Conservation (phyloP, 768 basidiomycete genomes). For the Royoungia palumana region DNA sequence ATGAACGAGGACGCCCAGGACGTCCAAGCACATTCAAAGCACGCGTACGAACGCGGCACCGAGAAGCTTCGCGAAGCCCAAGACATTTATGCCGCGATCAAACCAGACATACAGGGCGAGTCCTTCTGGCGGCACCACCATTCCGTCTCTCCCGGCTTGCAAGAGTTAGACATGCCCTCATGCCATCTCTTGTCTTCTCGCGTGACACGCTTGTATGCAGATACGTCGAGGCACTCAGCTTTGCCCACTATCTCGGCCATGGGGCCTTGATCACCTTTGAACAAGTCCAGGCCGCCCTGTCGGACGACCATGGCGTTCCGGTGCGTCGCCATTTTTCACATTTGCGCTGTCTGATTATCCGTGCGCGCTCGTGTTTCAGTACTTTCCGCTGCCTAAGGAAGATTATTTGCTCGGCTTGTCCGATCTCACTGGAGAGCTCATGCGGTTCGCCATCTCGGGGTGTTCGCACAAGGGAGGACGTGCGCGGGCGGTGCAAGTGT, state of each 20-base stretch:
- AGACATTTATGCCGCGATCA: conserved; percentile 57
- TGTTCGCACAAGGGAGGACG: conserved; percentile 66
- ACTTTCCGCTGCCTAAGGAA: conserved; percentile 67
- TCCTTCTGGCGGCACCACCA: conserved; percentile 77
- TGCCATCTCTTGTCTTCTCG: neutral
- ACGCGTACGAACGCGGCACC: conserved; percentile 50
- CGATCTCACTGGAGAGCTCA: conserved; percentile 94
- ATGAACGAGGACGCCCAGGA: conserved; percentile 40
- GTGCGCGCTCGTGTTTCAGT: conserved; percentile 42
- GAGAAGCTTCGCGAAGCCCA: conserved; percentile 68
- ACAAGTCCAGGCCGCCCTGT: conserved; percentile 64
- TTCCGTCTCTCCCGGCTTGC: conserved; percentile 75
- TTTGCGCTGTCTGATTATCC: conserved; percentile 4
- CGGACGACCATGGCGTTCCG: conserved; percentile 55
- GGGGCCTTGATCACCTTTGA: conserved; percentile 62
- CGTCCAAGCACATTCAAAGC: conserved; percentile 29
- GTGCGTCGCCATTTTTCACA: conserved; percentile 42
- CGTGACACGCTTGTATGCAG: conserved; percentile 22
- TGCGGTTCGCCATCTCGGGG: conserved; percentile 90
- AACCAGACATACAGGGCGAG: conserved; percentile 59
- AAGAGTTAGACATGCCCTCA: conserved; percentile 48
- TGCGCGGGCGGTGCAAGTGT: conserved; percentile 57
- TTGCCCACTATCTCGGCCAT: conserved; percentile 79
- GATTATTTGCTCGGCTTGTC: conserved; percentile 93
- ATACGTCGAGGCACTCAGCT: conserved; percentile 91